Base-by-base conservation (phyloP, 495 filamentous ascomycete genomes). In the Annulohypoxylon maeteangense region DNA sequence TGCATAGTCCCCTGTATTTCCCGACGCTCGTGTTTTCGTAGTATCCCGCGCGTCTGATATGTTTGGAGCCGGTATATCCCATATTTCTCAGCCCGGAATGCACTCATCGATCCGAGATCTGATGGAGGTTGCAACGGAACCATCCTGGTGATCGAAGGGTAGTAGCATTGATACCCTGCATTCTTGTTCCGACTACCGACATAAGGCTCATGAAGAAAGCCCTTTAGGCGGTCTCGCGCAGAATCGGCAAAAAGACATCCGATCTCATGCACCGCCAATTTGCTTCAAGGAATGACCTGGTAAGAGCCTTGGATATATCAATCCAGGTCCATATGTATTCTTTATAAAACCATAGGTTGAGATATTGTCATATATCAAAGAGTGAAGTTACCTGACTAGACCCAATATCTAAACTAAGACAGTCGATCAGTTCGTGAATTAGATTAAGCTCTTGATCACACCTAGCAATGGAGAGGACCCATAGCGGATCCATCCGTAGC, bases 141-240 rank as follows among this genome's bases (percentile, higher is more conserved):
- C 42, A 31, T 27, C 42, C 57, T 16, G 8, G 62, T 22, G 34
- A 42, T 68, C 29, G 16, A 64, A 64, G 64, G 59, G 69, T 45
- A 29, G 53, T 59, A 68, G 64, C 69, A 72, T 72, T 16, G n/a
- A 63, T 16, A 51, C n/a, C 25, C 32, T 64, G 36, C 10, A 48
- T 36, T 36, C 59, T 36, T 59, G 58, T 57, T 72, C 53, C 69
- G 69, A 72, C 54, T 72, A 47, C 69, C 69, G 69, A 68, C 64
- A 54, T 64, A 32, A 18, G 53, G 31, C 23, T 53, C 14, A 3
- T 31, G 7, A 34, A 51, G 47, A 29, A 51, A 29, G 11, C 25
- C 23, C 47, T 25, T 27, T 34, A 14, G 32, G 20, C 18, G 27
- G 32, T n/a, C 14, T 40, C 32, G 2, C 20, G 31, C 11, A 23